Evolutionary conservation across 2,329 filamentous ascomycete species (phyloP).

Genomic region (Claviceps sp.): DNA sequence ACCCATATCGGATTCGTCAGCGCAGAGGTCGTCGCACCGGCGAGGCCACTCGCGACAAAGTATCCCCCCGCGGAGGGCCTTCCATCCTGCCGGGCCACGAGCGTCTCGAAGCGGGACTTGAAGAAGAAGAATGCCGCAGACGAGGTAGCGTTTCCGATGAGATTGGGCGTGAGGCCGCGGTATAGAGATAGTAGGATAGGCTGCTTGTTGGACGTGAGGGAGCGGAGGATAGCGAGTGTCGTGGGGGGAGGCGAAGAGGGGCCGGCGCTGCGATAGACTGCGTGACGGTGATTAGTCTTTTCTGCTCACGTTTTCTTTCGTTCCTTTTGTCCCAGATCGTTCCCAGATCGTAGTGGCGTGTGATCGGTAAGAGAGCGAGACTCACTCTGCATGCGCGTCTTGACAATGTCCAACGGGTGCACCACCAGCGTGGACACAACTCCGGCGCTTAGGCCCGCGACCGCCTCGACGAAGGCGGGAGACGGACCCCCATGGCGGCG

Average conservation of each 20-base stretch:
- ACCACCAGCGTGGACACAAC: slow-evolving; percentile 73
- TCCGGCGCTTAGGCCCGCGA: slow-evolving; percentile 83
- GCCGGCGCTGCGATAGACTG: slow-evolving; percentile 37
- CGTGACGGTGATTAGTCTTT: not conserved
- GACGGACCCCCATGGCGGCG: slow-evolving; percentile 47
- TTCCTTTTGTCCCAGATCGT: not conserved
- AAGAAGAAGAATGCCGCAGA: slow-evolving; percentile 91
- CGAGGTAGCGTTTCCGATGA: slow-evolving; percentile 77
- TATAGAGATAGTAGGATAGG: slow-evolving; percentile 58
- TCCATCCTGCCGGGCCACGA: slow-evolving; percentile 20
- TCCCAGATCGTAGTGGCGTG: no score
- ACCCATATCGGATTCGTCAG: slow-evolving; percentile 97
- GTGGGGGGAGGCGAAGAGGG: slow-evolving; percentile 24
- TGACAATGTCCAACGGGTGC: slow-evolving; percentile 90
- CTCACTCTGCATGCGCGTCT: slow-evolving; percentile 86
- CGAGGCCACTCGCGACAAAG: slow-evolving; percentile 60
- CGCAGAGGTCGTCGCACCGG: slow-evolving; percentile 62
- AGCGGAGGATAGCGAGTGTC: slow-evolving; percentile 38
- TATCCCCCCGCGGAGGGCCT: slow-evolving; percentile 50
- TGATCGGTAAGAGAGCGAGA: not conserved
- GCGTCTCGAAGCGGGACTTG: slow-evolving; percentile 42
- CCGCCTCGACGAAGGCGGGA: slow-evolving; percentile 70
- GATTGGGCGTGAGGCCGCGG: slow-evolving; percentile 77
- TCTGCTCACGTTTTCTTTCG: not conserved
- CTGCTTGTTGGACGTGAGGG: slow-evolving; percentile 35